A percentile compares a stretch with the other conserved stretches of the same genome.
These are phyloP conservation scores for Gloeostereum incarnatum DNA, from an alignment of 768 basidiomycete species.

Conservation along the genomic window DNA sequence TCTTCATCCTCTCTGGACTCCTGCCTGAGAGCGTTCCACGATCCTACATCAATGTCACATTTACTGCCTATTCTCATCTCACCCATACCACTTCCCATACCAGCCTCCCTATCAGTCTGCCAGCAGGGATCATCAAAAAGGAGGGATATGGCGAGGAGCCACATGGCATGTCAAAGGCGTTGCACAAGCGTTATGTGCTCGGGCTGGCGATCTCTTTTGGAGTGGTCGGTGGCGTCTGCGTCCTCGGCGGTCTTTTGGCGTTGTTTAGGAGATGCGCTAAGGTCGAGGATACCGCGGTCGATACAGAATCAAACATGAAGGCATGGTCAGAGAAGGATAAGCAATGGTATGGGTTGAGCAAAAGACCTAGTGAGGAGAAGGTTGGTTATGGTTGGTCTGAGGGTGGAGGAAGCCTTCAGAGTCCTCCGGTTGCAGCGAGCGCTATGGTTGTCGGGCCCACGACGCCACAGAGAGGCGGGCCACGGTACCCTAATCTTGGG, in stretches of 20 bases:
- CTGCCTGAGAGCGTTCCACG: conserved; percentile 36
- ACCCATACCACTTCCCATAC: conserved; percentile 71
- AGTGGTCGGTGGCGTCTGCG: conserved; percentile 46
- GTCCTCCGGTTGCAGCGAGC: conserved; percentile 7
- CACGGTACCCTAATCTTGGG: too few species aligned
- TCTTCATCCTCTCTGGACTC: conserved; percentile 29
- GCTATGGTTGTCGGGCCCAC: too few species aligned
- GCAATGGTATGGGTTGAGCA: conserved; percentile 54
- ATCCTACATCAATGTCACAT: conserved; percentile 39
- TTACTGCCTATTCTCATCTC: conserved; percentile 56
- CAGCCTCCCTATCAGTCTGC: conserved; percentile 38
- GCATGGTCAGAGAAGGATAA: conserved; percentile 59
- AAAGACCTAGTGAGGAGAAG: conserved; percentile 15
- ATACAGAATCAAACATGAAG: conserved; percentile 46
- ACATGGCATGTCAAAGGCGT: neutral
- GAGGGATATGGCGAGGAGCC: conserved; percentile 8
- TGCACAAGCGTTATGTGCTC: conserved; percentile 13
- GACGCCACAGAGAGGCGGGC: too few species aligned
- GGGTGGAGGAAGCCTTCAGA: conserved; percentile 5
- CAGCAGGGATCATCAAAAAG: conserved; percentile 27
- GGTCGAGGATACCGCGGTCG: conserved; percentile 52
- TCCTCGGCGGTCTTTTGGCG: conserved; percentile 47
- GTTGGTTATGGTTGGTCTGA: conserved; percentile 20
- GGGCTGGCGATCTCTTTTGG: conserved; percentile 57
- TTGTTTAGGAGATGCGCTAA: conserved; percentile 43